Evolutionary conservation across 2,329 filamentous ascomycete species (phyloP), one percentile per base, ranked within the genome.

Genomic region (Rosellinia necatrix): DNA sequence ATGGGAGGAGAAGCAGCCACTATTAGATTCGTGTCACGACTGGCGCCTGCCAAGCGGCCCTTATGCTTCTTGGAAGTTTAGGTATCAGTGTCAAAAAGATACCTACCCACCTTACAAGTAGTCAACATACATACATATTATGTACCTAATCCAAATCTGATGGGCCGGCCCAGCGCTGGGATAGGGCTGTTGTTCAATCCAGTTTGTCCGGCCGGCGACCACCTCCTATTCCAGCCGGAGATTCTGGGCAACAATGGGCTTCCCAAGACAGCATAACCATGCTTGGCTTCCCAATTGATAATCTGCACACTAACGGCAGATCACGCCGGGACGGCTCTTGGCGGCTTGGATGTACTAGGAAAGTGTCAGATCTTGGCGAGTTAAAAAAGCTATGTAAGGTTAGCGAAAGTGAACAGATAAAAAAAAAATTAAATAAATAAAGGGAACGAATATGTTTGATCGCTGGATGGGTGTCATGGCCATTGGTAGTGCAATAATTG

Each of bases 301-400:
- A 17, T 50, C 19, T 24, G 35, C 25, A 40, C 30, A 37, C 47
- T 35, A 52, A 48, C 41, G 22, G 56, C 22, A 42, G 41, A 55
- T 48, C 46, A 41, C 6, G 15, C 29, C 47, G 41, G 51, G 37
- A 52, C 27, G 37, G 51, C 3, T 34, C 47, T 58, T 52, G 53
- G 53, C 58, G 24, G 30, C n/a, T 29, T 48, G n/a, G n/a, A n/a
- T n/a, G 7, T 5, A 13, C 30, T 44, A 12, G 10, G n/a, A 19
- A 43, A 29, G 41, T 29, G 17, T 22, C 3, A 21, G 10, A 5
- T 21, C 53, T 51, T 53, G 49, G 57, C 49, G n/a, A n/a, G n/a
- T n/a, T n/a, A n/a, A n/a, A n/a, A n/a, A n/a, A n/a, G n/a, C n/a
- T n/a, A n/a, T n/a, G n/a, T n/a, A n/a, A n/a, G n/a, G n/a, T n/a